A percentile compares a stretch with the other conserved stretches of the same genome.
Conservation (phyloP, 2,329 filamentous ascomycete species). For the Hypoxylon sp. region DNA sequence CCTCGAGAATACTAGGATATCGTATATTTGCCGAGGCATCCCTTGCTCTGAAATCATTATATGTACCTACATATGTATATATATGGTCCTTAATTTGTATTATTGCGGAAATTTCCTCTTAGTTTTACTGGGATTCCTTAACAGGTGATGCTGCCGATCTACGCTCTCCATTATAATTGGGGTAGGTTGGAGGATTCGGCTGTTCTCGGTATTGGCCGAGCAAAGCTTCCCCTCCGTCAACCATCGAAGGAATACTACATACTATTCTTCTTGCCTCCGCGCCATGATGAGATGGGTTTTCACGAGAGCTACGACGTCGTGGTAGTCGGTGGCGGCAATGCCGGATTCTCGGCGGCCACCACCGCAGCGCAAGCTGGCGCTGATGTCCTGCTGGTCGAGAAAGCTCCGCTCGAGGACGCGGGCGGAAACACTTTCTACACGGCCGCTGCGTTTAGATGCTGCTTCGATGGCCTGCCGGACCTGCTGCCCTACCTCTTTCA, state of each 20-base stretch:
- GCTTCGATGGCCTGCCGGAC: slow-evolving; percentile 66
- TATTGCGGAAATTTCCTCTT: not conserved
- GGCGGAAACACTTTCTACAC: slow-evolving; percentile 76
- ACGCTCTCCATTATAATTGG: slow-evolving; percentile 1
- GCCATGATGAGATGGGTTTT: slow-evolving; percentile 19
- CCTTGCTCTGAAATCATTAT: not conserved
- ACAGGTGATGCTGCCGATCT: not conserved
- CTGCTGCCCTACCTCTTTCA: slow-evolving; percentile 73
- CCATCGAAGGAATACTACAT: not conserved
- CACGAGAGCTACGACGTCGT: slow-evolving; percentile 57
- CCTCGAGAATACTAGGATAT: not conserved
- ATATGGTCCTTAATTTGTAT: not conserved
- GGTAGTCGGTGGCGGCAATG: slow-evolving; percentile 73
- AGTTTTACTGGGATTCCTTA: not conserved
- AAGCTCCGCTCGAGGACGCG: slow-evolving; percentile 68
- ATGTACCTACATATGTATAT: slow-evolving; percentile 2
- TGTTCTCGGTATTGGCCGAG: slow-evolving; percentile 2
- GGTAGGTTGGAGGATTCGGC: slow-evolving; percentile 16
- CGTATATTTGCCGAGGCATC: not conserved
- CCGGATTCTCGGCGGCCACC: slow-evolving; percentile 71
- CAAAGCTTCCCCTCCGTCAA: not conserved
- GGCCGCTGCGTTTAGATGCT: slow-evolving; percentile 71
- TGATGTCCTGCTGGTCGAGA: slow-evolving; percentile 69
- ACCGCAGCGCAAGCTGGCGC: slow-evolving; percentile 65
- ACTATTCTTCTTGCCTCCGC: not conserved